phyloP scores from a whole-genome alignment of 163 green algal genomes.

The Scenedesmus sp. region DNA sequence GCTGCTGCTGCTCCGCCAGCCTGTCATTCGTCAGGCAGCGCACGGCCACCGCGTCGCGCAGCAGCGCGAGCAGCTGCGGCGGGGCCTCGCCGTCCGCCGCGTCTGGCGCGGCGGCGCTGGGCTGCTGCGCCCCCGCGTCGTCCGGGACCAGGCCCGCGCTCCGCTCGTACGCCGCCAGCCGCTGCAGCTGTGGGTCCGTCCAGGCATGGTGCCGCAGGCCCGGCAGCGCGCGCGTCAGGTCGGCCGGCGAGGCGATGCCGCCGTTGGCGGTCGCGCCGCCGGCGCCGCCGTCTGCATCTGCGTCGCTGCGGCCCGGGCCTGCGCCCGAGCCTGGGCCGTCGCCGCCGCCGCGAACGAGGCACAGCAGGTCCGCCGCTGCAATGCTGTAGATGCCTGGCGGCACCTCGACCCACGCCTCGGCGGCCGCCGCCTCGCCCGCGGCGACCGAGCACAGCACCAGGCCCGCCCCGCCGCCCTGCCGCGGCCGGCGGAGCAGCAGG shows the following conservation, averaged over 20 bases:
- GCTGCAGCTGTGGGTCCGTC: conserved; percentile 19
- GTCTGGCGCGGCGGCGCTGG: too few relatives aligned
- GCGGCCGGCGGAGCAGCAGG: conserved; percentile 61
- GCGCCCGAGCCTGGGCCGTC: too few relatives aligned
- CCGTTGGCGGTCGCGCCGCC: not conserved
- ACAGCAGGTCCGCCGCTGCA: not conserved
- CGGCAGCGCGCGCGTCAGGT: not conserved
- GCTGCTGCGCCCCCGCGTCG: not conserved
- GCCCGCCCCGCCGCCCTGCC: not conserved
- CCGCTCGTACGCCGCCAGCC: conserved; percentile 34
- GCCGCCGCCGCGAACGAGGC: not conserved
- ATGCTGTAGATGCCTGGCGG: conserved; percentile 74
- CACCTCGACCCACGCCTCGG: conserved; percentile 60
- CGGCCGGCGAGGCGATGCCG: conserved; percentile 6
- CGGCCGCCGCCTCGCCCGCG: conserved; percentile 11
- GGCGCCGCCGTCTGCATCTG: too few relatives aligned
- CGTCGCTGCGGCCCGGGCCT: too few relatives aligned
- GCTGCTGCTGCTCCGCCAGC: conserved; percentile 28
- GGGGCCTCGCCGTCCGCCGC: not conserved
- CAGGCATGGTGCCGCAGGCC: conserved; percentile 21
- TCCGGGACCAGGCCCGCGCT: too few relatives aligned
- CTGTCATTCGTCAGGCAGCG: conserved; percentile 23
- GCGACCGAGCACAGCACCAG: conserved; percentile 28
- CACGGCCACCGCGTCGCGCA: conserved; percentile 16
- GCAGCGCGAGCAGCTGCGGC: conserved; percentile 14